Base-by-base conservation (phyloP, 345 rosid species). In the Gynandropsis gynandra region DNA sequence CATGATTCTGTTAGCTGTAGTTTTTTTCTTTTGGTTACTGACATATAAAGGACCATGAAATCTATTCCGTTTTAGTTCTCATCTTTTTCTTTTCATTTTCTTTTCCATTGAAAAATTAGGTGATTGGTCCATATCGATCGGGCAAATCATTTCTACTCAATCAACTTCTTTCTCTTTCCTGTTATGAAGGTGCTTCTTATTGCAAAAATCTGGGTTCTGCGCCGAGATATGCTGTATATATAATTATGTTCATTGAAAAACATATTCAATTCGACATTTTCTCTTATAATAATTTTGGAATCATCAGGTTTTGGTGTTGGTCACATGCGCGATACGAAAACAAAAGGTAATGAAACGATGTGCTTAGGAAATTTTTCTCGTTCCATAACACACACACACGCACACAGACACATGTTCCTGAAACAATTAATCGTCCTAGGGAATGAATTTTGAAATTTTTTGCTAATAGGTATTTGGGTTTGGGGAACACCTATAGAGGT, bases 291-390 rank as follows among this genome's bases (percentile, higher is more conserved):
- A 40, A 7, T 15, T 42, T 17, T 3, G 41, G 34, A 19, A 24
- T 12, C 59, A 24, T 43, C 80, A 92, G 99, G 99, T 40, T 92
- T 92, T 78, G 99, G 99, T 52, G 99, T 92, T 68, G 99, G 99
- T 31, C 99, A 92, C 72, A 88, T 92, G 99, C 99, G 99, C 63
- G 99, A 92, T 64, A 92, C 99, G 56, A 88, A 88, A 75, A 92
- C 99, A 32, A 92, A 92, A 76, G 98, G 98, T 87, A 74, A 50
- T 35, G 1, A 56, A 38, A 43, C 14, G 24, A n/a, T 58, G 14
- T 45, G 8, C 10, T 29, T 15, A 37, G 59, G 24, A 38, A 0
- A 52, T 4, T 31, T 19, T 12, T 32, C 37, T 65, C 29, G 48
- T 37, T 6, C 11, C 16, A 4, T 40, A 47, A 42, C 44, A 47